Evolutionary conservation across 345 rosid genomes (phyloP).

Genomic region (Gossypium herbaceum): DNA sequence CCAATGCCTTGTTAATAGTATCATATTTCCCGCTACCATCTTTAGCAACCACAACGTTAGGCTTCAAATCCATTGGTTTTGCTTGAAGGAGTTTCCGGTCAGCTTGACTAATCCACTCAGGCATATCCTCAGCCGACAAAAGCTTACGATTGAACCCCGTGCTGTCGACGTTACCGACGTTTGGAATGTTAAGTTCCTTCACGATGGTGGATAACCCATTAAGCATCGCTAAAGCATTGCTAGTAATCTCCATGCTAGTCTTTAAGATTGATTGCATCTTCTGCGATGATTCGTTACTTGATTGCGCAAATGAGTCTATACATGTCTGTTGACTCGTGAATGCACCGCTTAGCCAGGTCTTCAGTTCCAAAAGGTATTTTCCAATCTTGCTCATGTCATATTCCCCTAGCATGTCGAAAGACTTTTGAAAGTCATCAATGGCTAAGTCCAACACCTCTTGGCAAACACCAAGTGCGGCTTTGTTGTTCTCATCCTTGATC

Average conservation of each 20-base stretch:
- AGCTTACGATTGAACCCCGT: constrained; percentile 27
- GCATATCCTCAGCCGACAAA: constrained; percentile 27
- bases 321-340: neutral
- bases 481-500: neutral
- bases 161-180: neutral
- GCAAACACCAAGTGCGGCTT: neutral
- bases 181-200: constrained; percentile 24
- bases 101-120: constrained; percentile 40
- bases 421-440: neutral
- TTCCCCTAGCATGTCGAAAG: neutral
- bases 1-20: constrained; percentile 52
- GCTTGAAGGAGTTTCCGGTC: constrained; percentile 34
- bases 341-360: neutral
- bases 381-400: neutral
- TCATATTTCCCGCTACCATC: constrained; percentile 40
- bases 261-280: too few relatives aligned
- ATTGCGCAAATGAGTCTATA: neutral
- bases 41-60: constrained; percentile 36
- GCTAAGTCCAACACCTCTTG: neutral
- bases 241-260: constrained; percentile 19
- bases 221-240: constrained; percentile 71
- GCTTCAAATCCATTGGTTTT: neutral
- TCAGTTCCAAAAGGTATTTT: neutral
- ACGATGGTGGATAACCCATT: constrained; percentile 34
- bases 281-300: neutral